Base-by-base conservation (phyloP, 2,329 filamentous ascomycete species). In the Cladosporium sp. region DNA sequence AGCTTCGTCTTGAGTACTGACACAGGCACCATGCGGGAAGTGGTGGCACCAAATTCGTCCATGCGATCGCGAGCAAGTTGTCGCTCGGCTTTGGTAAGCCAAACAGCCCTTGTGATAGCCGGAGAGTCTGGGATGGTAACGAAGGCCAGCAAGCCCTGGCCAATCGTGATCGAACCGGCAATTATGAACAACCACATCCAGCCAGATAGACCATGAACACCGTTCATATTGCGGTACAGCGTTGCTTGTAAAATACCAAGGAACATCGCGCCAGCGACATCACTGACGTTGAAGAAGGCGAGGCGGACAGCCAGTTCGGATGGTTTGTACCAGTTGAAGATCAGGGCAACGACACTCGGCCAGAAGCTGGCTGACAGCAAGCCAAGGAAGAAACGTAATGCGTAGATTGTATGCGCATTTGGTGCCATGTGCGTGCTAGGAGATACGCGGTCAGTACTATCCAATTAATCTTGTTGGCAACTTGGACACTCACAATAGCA, bases 201-300 rank as follows among this genome's bases (percentile, higher is more conserved):
- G 11, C 47, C 55, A 14, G 49, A 38, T 24, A 64, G 30, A 21
- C 60, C 60, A 28, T 55, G 60, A 2, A 64, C 60, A 77, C 1
- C 60, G 34, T 64, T 64, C 60, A 64, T 54, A 3, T 77, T 77
- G 15, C 52, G 49, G 66, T 85, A 85, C 3, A 86, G 81, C 0
- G 78, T 83, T 0, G 84, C 80, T 81, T 85, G 85, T 11, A 87
- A 72, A 67, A 86, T 87, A 0, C 85, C 86, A 1, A 78, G 81
- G 66, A 84, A 82, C 78, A 80, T 80, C 1, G 62, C 57, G 14
- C 57, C 57, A 10, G 57, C 57, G 21, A 59, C 57, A 32, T 59
- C 57, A 26, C 57, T 59, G 21, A 59, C 57, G 57, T 59, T 59
- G 57, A 82, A 80, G 54, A 78, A 69, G 4, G 77, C 76, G 14